Evolutionary conservation across 2,329 filamentous ascomycete species (phyloP).

Genomic region (Penicillium sp.): DNA sequence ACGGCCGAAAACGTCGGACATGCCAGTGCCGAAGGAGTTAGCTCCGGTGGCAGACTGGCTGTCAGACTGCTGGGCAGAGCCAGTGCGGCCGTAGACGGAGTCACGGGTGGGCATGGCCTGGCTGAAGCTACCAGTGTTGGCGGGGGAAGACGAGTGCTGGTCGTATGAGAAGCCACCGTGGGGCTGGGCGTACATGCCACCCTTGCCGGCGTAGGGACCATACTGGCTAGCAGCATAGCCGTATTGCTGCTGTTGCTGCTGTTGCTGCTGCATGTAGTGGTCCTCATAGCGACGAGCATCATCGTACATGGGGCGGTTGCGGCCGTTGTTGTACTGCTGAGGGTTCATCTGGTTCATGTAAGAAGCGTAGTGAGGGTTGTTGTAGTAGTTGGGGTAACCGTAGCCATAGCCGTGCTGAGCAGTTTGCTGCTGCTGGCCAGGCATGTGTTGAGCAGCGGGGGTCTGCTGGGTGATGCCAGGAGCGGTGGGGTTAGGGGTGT

Average conservation of each 20-base stretch:
- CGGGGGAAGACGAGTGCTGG: slow-evolving; percentile 66
- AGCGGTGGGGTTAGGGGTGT: slow-evolving; percentile 79
- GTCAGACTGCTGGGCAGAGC: slow-evolving; percentile 59
- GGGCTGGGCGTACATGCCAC: slow-evolving; percentile 65
- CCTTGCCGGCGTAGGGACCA: slow-evolving; percentile 57
- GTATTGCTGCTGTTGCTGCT: slow-evolving; percentile 53
- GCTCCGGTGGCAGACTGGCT: slow-evolving; percentile 52
- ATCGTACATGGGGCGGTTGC: slow-evolving; percentile 53
- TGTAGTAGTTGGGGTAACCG: slow-evolving; percentile 58
- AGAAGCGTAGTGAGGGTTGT: slow-evolving; percentile 62
- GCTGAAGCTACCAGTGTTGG: slow-evolving; percentile 54
- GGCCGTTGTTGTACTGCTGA: slow-evolving; percentile 49
- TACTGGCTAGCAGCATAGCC: slow-evolving; percentile 54
- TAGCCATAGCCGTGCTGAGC: slow-evolving; percentile 59
- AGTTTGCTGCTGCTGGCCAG: slow-evolving; percentile 43
- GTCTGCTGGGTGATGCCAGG: slow-evolving; percentile 56
- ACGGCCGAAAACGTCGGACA: slow-evolving; percentile 63
- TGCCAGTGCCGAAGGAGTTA: slow-evolving; percentile 52
- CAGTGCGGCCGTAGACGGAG: slow-evolving; percentile 62
- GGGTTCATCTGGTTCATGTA: slow-evolving; percentile 61
- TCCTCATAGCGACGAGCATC: slow-evolving; percentile 53
- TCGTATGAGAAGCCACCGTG: slow-evolving; percentile 59
- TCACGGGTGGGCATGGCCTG: slow-evolving; percentile 52
- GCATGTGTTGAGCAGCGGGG: slow-evolving; percentile 56
- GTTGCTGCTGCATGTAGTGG: slow-evolving; percentile 34